Conservation (phyloP, 164 flowering plant genomes). For the Aristolochia californica region DNA sequence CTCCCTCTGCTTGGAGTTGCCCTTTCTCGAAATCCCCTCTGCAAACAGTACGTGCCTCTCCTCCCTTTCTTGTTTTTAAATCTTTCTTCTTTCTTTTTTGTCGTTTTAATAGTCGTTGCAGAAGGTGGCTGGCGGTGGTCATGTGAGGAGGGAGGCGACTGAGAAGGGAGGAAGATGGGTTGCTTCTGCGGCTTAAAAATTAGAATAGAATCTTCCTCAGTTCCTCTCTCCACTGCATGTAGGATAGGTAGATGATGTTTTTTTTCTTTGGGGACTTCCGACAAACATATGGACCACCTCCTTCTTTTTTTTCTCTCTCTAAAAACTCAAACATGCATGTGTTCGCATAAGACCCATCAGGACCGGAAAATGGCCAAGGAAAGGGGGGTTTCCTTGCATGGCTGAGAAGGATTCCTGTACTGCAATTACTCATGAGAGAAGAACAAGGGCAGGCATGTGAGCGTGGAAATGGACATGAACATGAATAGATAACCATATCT, state of each 20-base stretch:
- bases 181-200: conserved; percentile 36
- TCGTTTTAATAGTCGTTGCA: conserved; percentile 3
- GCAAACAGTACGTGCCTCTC: neutral
- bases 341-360: neutral
- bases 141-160: too few relatives aligned
- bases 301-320: neutral
- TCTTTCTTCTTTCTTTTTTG: too few relatives aligned
- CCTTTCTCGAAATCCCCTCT: conserved; percentile 5
- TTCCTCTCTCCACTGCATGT: conserved; percentile 14
- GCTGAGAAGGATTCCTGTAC: too few relatives aligned
- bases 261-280: conserved; percentile 2
- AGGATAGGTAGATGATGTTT: neutral
- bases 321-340: neutral
- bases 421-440: neutral
- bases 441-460: conserved; percentile 1
- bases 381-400: too few relatives aligned
- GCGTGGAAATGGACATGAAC: neutral
- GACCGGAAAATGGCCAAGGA: too few relatives aligned
- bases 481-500: neutral
- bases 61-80: neutral
- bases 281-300: neutral
- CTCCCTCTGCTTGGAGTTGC: neutral
- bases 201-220: conserved; percentile 81
- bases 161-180: conserved; percentile 13
- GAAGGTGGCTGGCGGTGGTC: conserved; percentile 60